These are phyloP conservation scores for Rhizopogon vulgaris DNA, from an alignment of 768 basidiomycete species.

Conservation along the genomic window DNA sequence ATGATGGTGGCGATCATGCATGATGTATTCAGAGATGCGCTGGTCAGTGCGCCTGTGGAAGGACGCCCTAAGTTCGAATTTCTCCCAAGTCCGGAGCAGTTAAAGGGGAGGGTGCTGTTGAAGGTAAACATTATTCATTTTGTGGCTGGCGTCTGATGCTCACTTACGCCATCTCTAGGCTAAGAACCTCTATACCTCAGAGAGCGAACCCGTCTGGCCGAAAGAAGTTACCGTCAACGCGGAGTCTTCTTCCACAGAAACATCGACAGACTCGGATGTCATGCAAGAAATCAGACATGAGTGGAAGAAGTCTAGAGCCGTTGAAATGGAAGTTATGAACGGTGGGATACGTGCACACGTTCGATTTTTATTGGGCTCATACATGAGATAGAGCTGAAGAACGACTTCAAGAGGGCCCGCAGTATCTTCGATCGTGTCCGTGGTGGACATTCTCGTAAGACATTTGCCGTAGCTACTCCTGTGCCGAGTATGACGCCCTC, in stretches of 20 bases:
- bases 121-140: conserved; percentile 47
- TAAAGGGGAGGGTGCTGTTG: conserved; percentile 73
- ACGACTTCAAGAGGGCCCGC: conserved; percentile 34
- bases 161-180: conserved; percentile 36
- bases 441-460: conserved; percentile 20
- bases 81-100: conserved; percentile 80
- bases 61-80: conserved; percentile 39
- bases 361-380: neutral
- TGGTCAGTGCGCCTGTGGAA: conserved; percentile 45
- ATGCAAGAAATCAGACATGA: conserved; percentile 22
- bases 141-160: neutral
- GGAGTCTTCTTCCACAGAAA: conserved; percentile 38
- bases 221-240: conserved; percentile 29
- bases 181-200: conserved; percentile 65
- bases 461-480: conserved; percentile 10
- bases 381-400: conserved; percentile 27
- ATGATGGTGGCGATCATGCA: conserved; percentile 70
- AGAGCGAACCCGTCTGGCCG: conserved; percentile 27
- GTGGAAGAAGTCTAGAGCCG: conserved; percentile 16
- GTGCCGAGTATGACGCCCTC: conserved; percentile 5
- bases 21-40: conserved; percentile 48
- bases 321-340: conserved; percentile 31
- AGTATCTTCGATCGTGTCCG: conserved; percentile 38
- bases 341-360: conserved; percentile 14
- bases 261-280: conserved; percentile 28